Percentiles rank a stretch among this genome's conserved stretches.
These are phyloP conservation scores for Myxozyma mucilagina DNA, from an alignment of 805 yeast species.

Conservation along the genomic window DNA sequence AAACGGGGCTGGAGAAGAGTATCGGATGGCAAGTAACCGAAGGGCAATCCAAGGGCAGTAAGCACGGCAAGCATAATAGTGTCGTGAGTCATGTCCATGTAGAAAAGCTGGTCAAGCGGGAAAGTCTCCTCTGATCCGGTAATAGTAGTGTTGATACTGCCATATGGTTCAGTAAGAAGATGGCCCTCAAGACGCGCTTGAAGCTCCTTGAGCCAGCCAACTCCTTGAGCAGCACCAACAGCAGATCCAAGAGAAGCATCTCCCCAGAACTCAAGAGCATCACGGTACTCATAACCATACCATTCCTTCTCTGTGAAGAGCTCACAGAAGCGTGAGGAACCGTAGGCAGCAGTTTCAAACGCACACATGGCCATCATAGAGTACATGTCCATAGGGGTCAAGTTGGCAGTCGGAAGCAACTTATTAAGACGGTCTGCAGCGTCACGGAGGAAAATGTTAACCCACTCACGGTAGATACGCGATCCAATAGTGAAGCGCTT, in stretches of 20 bases:
- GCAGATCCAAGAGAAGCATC: constrained; percentile 64
- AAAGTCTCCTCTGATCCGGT: constrained; percentile 37
- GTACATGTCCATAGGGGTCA: constrained; percentile 55
- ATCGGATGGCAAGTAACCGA: constrained; percentile 47
- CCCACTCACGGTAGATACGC: constrained; percentile 40
- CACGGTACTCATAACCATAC: constrained; percentile 59
- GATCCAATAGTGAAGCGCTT: constrained; percentile 36
- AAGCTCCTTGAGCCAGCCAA: constrained; percentile 52
- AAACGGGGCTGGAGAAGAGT: constrained; percentile 46
- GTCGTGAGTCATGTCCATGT: constrained; percentile 76
- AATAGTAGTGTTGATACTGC: constrained; percentile 49
- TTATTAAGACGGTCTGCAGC: constrained; percentile 61
- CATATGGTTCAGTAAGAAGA: constrained; percentile 53
- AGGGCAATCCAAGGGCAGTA: constrained; percentile 61
- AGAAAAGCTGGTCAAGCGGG: constrained; percentile 52
- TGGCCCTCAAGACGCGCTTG: constrained; percentile 49
- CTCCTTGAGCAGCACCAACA: constrained; percentile 59
- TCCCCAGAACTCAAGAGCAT: constrained; percentile 62
- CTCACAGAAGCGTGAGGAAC: constrained; percentile 65
- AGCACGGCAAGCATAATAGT: constrained; percentile 61
- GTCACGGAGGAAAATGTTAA: constrained; percentile 47
- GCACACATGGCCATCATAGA: constrained; percentile 66
- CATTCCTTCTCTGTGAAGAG: constrained; percentile 69
- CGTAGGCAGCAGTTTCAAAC: constrained; percentile 69
- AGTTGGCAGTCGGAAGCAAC: constrained; percentile 50